Conservation (phyloP, 768 basidiomycete species). For the Termitomyces sp. region DNA sequence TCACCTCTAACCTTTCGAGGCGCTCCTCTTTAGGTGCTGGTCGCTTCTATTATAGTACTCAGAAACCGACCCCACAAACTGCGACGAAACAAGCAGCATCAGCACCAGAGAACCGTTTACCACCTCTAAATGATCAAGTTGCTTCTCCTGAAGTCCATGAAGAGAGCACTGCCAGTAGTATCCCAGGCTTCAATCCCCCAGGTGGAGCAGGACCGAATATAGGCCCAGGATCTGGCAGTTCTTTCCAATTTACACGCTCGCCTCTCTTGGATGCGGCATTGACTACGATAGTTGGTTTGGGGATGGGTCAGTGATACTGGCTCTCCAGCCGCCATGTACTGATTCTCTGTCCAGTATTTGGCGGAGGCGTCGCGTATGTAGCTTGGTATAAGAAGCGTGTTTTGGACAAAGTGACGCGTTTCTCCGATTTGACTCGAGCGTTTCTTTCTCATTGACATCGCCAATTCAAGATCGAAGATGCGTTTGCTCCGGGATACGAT, state of each 20-base stretch:
- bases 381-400: slow-evolving; percentile 84
- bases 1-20: background rate
- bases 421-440: background rate
- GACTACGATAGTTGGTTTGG: slow-evolving; percentile 59
- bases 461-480: slow-evolving; percentile 61
- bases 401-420: slow-evolving; percentile 57
- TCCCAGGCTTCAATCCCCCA: slow-evolving; percentile 39
- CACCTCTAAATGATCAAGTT: slow-evolving; percentile 2
- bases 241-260: slow-evolving; percentile 35
- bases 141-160: slow-evolving; percentile 40
- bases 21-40: background rate
- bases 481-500: slow-evolving; percentile 79
- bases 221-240: slow-evolving; percentile 24
- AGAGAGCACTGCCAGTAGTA: slow-evolving; percentile 31
- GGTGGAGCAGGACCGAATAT: slow-evolving; percentile 31
- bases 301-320: slow-evolving; percentile 42
- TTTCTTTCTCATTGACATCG: background rate
- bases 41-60: slow-evolving; percentile 20
- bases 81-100: slow-evolving; percentile 8
- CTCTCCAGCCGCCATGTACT: background rate
- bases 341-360: slow-evolving; percentile 42
- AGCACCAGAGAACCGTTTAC: slow-evolving; percentile 8
- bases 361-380: slow-evolving; percentile 70
- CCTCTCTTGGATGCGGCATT: slow-evolving; percentile 53
- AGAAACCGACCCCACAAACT: background rate